Evolutionary conservation across 345 rosid genomes (phyloP), one percentile per base, ranked within the genome.

Genomic region (Ricinus communis): DNA sequence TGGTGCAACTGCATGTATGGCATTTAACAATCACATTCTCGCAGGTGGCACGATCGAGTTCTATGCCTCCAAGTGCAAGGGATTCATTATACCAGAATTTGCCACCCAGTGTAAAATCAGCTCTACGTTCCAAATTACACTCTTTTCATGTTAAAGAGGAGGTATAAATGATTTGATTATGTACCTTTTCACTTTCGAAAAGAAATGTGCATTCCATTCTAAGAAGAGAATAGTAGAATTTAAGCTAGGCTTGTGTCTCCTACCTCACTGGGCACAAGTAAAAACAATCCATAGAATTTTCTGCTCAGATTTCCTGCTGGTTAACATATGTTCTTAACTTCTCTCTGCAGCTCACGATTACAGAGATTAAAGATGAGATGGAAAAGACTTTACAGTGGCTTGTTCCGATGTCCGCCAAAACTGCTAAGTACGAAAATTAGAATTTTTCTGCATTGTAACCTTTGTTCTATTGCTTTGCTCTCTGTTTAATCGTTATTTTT

Each of bases 301-400:
- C 43, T 21, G 33, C 58, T 22, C 13, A 49, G 31, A 73, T 36
- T 21, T 38, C 50, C 51, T 13, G 8, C 43, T 36, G n/a, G 38
- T n/a, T n/a, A 47, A 63, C 13, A n/a, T n/a, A n/a, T 60, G 55
- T 30, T n/a, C n/a, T n/a, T n/a, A 45, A n/a, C 53, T 68, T 55
- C 50, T 54, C 27, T 65, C 40, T 80, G 71, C 87, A 92, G 98
- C 79, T 83, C 40, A 71, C 92, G 9, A 40, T 86, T 31, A 62
- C 82, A 58, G 87, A 85, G 70, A 84, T 92, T 52, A 89, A 89
- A 79, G 87, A 85, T 74, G 91, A 89, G 75, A 89, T 92, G 93
- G 93, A 89, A 74, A 95, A 90, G 82, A 90, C 87, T 14, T 83
- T 91, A 33, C 79, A 83, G 28, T 95, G 99, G 99, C 90, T 95